Conservation (phyloP, 177 flowering plant genomes). For the Vitis hybrid region DNA sequence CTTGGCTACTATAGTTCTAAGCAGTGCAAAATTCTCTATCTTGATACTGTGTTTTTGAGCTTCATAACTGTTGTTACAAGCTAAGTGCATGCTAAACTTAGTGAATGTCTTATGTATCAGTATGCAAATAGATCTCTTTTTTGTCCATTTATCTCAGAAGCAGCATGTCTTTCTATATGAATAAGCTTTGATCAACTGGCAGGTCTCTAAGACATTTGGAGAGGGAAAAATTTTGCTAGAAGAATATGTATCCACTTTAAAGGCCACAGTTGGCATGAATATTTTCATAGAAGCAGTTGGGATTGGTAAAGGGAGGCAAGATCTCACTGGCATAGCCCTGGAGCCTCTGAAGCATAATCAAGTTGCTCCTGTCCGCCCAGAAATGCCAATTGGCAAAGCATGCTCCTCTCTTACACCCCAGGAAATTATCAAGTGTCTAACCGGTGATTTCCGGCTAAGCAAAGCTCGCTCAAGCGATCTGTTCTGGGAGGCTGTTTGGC, state of each 20-base stretch:
- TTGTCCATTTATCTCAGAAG: too few relatives aligned
- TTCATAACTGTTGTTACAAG: too few relatives aligned
- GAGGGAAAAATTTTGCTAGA: constrained; percentile 61
- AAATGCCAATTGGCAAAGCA: constrained; percentile 66
- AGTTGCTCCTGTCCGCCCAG: constrained; percentile 35
- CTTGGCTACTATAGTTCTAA: too few relatives aligned
- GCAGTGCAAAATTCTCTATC: too few relatives aligned
- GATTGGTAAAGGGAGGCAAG: constrained; percentile 83
- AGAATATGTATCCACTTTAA: constrained; percentile 61
- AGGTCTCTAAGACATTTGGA: constrained; percentile 66
- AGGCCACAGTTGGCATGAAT: constrained; percentile 54
- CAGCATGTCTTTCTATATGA: too few relatives aligned
- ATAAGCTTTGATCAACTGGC: constrained; percentile 9
- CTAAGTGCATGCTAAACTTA: too few relatives aligned
- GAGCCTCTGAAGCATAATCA: constrained; percentile 51
- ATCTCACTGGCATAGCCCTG: constrained; percentile 55
- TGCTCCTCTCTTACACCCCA: constrained; percentile 29
- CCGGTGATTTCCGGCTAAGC: constrained; percentile 42
- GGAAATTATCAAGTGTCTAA: constrained; percentile 35
- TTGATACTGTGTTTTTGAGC: too few relatives aligned
- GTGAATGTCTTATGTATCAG: too few relatives aligned
- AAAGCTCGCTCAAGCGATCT: constrained; percentile 44
- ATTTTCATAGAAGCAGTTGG: constrained; percentile 71
- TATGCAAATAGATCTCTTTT: too few relatives aligned
- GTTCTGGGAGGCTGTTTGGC: constrained; percentile 62